phyloP scores from a whole-genome alignment of 768 basidiomycete genomes.

The Lentinus brumalis region DNA sequence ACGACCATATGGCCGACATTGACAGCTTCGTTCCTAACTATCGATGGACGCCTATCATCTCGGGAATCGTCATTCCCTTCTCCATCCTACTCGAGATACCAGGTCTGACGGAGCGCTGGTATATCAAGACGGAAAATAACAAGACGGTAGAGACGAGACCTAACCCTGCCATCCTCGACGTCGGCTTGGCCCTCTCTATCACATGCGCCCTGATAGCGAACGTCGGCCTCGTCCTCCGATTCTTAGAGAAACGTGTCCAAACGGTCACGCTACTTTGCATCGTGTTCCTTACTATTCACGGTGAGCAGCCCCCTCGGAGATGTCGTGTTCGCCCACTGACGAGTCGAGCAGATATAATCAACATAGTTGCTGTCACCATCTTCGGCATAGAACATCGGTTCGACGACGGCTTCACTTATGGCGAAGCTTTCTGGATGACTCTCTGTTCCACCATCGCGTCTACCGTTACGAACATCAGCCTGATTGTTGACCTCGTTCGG shows the following conservation, averaged over 20 bases:
- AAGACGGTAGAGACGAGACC: constrained; percentile 46
- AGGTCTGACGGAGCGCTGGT: constrained; percentile 76
- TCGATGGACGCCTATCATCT: constrained; percentile 64
- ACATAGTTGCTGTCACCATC: constrained; percentile 54
- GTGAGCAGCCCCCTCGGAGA: constrained; percentile 39
- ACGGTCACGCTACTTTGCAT: constrained; percentile 65
- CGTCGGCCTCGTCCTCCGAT: constrained; percentile 63
- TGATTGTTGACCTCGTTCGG: constrained; percentile 59
- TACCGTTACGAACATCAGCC: constrained; percentile 62
- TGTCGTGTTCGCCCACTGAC: not conserved
- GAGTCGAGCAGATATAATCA: constrained; percentile 59
- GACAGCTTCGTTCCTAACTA: constrained; percentile 52
- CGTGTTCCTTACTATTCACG: constrained; percentile 68
- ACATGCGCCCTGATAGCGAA: constrained; percentile 70
- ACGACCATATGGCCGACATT: constrained; percentile 5
- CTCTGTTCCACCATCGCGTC: constrained; percentile 74
- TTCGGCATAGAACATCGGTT: constrained; percentile 67
- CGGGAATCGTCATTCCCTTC: constrained; percentile 72
- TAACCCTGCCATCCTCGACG: constrained; percentile 60
- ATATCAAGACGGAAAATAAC: constrained; percentile 54
- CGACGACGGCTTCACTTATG: constrained; percentile 70
- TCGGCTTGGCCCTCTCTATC: constrained; percentile 69
- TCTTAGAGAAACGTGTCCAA: constrained; percentile 68
- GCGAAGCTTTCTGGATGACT: constrained; percentile 72
- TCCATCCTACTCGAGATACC: constrained; percentile 84